Evolutionary conservation across 2,329 filamentous ascomycete genomes (phyloP).

Genomic region (Scytalidium sp.): DNA sequence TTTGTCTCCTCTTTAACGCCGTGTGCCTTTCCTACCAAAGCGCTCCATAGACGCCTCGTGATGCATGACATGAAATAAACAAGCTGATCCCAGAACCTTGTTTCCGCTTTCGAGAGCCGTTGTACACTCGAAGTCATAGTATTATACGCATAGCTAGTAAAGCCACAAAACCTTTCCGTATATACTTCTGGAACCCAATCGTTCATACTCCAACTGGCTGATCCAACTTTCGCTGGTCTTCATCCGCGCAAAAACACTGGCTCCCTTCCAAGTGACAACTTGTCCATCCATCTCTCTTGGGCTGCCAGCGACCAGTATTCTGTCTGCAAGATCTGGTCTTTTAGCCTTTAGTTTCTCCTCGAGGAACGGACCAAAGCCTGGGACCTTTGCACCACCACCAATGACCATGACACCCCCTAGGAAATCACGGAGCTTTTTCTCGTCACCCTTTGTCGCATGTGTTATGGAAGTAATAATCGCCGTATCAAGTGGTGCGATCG

Average conservation of each 20-base stretch:
- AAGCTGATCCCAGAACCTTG: background rate
- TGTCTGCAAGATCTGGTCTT: conserved; percentile 56
- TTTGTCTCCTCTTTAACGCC: background rate
- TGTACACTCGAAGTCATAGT: background rate
- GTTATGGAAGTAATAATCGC: conserved; percentile 88
- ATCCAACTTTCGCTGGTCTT: conserved; percentile 95
- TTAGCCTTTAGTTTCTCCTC: conserved; percentile 76
- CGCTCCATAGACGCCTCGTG: background rate
- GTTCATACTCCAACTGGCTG: conserved; percentile 80
- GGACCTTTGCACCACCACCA: conserved; percentile 78
- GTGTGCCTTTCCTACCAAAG: background rate
- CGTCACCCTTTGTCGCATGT: conserved; percentile 82
- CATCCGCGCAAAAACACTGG: conserved; percentile 86
- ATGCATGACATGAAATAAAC: background rate
- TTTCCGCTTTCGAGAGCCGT: background rate
- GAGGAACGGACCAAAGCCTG: conserved; percentile 75
- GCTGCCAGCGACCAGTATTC: conserved; percentile 63
- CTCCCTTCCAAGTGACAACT: conserved; percentile 97
- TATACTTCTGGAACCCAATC: conserved; percentile 75
- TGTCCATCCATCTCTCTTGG: conserved; percentile 94
- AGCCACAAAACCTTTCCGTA: conserved; percentile 67
- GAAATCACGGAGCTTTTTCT: conserved; percentile 90
- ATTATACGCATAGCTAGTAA: conserved; percentile 13
- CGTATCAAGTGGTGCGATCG: conserved; percentile 78
- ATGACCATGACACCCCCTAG: conserved; percentile 88